These are phyloP conservation scores for Neurospora sp. DNA, from an alignment of 495 filamentous ascomycete species.

Conservation along the genomic window DNA sequence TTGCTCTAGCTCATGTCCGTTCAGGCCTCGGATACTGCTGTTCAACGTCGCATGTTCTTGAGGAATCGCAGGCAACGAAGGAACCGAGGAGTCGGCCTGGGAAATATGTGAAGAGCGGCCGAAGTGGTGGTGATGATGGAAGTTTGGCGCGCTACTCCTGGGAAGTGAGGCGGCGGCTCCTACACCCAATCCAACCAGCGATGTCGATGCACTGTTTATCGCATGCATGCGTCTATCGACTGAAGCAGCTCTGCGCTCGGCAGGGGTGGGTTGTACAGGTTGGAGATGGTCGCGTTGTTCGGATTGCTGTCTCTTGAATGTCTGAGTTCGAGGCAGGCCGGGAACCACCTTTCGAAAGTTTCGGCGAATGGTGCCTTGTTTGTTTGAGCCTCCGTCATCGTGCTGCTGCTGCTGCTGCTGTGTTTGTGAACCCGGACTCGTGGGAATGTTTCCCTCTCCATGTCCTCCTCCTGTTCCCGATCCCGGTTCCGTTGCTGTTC, in stretches of 20 bases:
- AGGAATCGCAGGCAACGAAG: slow-evolving; percentile 21
- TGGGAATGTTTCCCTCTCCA: background rate
- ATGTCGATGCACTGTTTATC: slow-evolving; percentile 19
- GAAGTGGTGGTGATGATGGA: slow-evolving; percentile 18
- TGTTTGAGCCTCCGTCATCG: slow-evolving; percentile 6
- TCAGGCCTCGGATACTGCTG: slow-evolving; percentile 4
- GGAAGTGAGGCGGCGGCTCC: slow-evolving; percentile 19
- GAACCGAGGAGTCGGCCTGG: slow-evolving; percentile 2
- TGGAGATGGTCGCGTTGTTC: slow-evolving; percentile 65
- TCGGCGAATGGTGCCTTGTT: slow-evolving; percentile 29
- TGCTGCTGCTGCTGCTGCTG: slow-evolving; percentile 4
- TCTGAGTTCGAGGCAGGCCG: slow-evolving; percentile 61
- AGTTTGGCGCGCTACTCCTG: slow-evolving; percentile 35
- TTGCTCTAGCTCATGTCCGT: slow-evolving; percentile 6
- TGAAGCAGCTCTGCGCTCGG: slow-evolving; percentile 66
- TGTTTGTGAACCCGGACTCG: background rate
- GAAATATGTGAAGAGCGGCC: slow-evolving; percentile 6
- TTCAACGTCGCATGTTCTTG: slow-evolving; percentile 19
- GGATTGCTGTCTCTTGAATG: slow-evolving; percentile 72
- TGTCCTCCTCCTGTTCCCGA: background rate
- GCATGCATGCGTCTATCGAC: slow-evolving; percentile 50
- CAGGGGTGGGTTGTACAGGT: slow-evolving; percentile 45
- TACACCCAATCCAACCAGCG: background rate
- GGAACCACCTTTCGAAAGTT: slow-evolving; percentile 66
- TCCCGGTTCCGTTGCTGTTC: background rate